Percentiles rank a stretch among this genome's conserved stretches.
phyloP scores from a whole-genome alignment of 495 filamentous ascomycete species.

The Talaromyces liani region DNA sequence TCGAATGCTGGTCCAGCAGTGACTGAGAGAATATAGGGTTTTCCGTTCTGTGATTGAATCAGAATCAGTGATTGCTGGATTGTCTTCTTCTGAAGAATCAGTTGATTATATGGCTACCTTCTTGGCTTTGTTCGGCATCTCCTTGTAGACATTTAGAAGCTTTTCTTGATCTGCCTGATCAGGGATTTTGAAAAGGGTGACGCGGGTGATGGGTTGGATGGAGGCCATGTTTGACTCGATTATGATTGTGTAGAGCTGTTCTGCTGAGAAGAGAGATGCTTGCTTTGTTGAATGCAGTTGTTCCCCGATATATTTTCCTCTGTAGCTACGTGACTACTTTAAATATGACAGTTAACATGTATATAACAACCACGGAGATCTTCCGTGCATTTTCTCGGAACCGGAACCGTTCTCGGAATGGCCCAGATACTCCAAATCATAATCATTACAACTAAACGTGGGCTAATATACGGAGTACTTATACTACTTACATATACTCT shows the following conservation, averaged over 20 bases:
- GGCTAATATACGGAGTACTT: not conserved
- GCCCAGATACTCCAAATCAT: not conserved
- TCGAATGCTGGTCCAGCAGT: conserved; percentile 35
- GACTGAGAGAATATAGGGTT: conserved; percentile 55
- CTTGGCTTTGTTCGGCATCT: conserved; percentile 39
- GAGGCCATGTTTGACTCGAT: not conserved
- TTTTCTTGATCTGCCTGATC: conserved; percentile 35
- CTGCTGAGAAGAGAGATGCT: not conserved
- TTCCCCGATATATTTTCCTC: not conserved
- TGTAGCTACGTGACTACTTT: not conserved
- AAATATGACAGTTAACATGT: not conserved
- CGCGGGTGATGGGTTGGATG: conserved; percentile 38
- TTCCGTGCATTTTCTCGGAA: not conserved
- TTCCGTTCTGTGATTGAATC: conserved; percentile 42
- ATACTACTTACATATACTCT: not conserved
- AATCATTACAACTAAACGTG: too few species aligned
- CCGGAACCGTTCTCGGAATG: not conserved
- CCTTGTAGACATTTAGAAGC: conserved; percentile 43
- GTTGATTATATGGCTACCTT: conserved; percentile 27
- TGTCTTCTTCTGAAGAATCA: too few species aligned
- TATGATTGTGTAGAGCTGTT: not conserved
- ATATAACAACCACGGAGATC: not conserved
- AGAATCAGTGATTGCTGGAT: not conserved
- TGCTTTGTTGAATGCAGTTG: not conserved
- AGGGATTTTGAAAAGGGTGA: conserved; percentile 55